phyloP scores from a whole-genome alignment of 306 rosid species.

The Sphenostylis stenocarpa region DNA sequence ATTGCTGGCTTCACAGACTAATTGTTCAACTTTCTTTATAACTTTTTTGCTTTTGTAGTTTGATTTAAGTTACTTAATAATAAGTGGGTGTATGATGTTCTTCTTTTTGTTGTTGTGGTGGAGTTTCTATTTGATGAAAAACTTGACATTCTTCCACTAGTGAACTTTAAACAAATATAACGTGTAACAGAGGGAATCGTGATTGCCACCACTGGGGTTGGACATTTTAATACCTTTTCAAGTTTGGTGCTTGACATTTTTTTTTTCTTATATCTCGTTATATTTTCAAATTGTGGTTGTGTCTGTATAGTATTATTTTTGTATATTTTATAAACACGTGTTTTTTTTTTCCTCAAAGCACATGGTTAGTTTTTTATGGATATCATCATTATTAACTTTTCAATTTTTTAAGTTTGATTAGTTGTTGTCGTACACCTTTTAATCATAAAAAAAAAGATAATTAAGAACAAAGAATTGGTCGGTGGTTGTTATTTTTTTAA shows the following conservation, averaged over 20 bases:
- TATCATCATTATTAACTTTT: neutral
- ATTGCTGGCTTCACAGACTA: constrained; percentile 45
- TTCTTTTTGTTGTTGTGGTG: neutral
- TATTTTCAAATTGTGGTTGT: neutral
- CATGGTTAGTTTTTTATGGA: neutral
- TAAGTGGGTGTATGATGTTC: neutral
- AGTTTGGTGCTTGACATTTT: too few relatives aligned
- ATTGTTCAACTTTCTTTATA: neutral
- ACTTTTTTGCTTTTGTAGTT: neutral
- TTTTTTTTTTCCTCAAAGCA: neutral
- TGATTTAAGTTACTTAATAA: neutral
- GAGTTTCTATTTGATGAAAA: neutral
- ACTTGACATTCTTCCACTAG: neutral
- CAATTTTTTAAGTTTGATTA: neutral
- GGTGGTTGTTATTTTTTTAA: neutral
- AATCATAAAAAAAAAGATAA: neutral
- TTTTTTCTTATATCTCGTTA: neutral
- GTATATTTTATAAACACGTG: neutral
- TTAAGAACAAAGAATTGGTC: neutral
- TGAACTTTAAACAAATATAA: neutral
- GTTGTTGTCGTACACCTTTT: neutral
- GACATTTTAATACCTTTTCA: neutral
- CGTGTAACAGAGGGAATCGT: neutral
- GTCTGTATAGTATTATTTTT: neutral
- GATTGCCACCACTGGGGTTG: neutral